These are phyloP conservation scores for Abrus pulchellus DNA, from an alignment of 306 rosid genomes.

Conservation along the genomic window DNA sequence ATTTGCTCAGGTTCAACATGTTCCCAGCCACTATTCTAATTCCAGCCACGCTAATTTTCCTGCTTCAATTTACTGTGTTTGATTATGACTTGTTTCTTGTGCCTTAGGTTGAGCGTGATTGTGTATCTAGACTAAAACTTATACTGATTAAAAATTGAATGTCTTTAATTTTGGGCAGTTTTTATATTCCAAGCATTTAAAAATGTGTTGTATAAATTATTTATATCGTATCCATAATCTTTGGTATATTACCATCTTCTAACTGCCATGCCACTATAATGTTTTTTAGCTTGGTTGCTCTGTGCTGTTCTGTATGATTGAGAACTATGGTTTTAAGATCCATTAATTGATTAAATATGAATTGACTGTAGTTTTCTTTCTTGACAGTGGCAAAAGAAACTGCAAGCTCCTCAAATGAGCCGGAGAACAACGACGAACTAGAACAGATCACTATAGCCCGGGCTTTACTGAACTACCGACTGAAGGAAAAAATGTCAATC, in stretches of 20 bases:
- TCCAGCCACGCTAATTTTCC: neutral
- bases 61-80: neutral
- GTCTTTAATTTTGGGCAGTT: neutral
- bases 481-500: constrained; percentile 82
- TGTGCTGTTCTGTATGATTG: neutral
- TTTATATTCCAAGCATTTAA: neutral
- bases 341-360: neutral
- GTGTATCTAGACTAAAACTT: neutral
- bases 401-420: constrained; percentile 86
- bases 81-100: constrained; percentile 10
- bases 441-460: constrained; percentile 97
- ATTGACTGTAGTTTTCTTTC: constrained; percentile 46
- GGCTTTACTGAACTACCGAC: constrained; percentile 77
- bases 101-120: neutral
- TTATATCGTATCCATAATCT: neutral
- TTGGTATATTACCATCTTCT: neutral
- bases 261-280: neutral
- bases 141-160: neutral
- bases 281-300: neutral
- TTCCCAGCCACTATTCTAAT: neutral
- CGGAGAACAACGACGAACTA: constrained; percentile 85
- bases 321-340: neutral
- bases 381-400: constrained; percentile 90
- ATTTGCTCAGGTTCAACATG: neutral
- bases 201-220: neutral